Base-by-base conservation (phyloP, 2,329 filamentous ascomycete genomes). In the Tolypocladium tundrense region DNA sequence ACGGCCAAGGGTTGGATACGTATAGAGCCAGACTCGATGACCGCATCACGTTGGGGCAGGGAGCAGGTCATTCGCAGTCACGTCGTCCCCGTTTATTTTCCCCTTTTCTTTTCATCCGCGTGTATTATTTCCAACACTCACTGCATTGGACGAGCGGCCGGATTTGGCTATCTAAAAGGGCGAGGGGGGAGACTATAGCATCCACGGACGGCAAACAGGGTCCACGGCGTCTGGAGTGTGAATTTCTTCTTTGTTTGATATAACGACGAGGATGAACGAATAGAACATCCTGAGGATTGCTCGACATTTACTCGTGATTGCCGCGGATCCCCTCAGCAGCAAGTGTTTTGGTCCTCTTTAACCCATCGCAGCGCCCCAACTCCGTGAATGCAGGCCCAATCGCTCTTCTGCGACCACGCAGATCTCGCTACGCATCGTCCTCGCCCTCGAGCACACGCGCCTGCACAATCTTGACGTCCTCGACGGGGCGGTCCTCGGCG, bases 381-480 rank as follows among this genome's bases (percentile, higher is more conserved):
- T 35, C 48, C 31, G 31, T 52, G 8, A 13, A 52, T 52, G 48
- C 31, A 52, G 35, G 48, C 48, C 48, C 48, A 35, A 21, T 8
- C 8, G 48, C 48, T 14, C 48, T n/a, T n/a, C 11, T 31, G 48
- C 48, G 5, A 16, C 9, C 19, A n/a, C 3, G 2, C 1, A 5
- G 6, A 11, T 21, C 19, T 14, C 19, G 8, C 53, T 55, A 68
- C n/a, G 57, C 39, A 54, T 66, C 62, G 13, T 78, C 79, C 0
- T 77, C 80, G 50, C 78, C 80, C 63, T 88, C 85, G n/a, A 90
- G 68, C 21, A 96, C 78, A 61, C 80, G 82, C 11, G 91, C 90
- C 64, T 77, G 83, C 51, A 90, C 69, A 60, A 97, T 93, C 75
- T 83, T 91, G 57, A 97, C 83, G 65, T 95, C 86, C 65, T 95